Conservation (phyloP, 495 filamentous ascomycete genomes). For the Podospora bellae-mahoneyi region DNA sequence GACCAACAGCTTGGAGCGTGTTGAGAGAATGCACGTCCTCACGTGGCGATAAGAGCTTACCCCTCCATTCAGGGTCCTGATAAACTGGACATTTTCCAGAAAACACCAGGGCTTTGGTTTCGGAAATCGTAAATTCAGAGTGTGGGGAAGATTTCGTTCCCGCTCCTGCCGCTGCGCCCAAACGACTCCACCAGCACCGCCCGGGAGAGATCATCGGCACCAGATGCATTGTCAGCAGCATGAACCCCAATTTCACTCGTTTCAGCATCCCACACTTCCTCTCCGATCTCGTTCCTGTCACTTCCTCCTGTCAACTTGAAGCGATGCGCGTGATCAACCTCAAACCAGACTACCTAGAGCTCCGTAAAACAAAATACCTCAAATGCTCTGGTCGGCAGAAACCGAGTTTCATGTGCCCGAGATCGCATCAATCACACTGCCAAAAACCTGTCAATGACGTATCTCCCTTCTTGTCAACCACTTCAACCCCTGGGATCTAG, state of each 20-base stretch:
- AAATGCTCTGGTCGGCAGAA: background rate
- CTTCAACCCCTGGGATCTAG: background rate
- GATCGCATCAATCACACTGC: background rate
- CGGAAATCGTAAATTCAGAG: background rate
- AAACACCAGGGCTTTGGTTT: background rate
- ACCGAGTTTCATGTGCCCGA: background rate
- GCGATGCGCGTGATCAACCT: background rate
- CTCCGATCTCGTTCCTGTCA: background rate
- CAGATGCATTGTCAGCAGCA: background rate
- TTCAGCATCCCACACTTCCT: background rate
- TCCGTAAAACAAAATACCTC: background rate
- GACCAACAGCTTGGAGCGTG: background rate
- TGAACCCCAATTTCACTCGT: background rate
- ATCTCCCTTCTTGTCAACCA: background rate
- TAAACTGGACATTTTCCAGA: background rate
- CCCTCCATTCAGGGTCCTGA: background rate
- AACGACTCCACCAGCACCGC: background rate
- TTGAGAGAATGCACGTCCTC: slow-evolving; percentile 14
- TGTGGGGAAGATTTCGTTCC: background rate
- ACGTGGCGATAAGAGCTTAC: slow-evolving; percentile 20
- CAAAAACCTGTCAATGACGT: background rate
- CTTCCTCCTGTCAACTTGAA: background rate
- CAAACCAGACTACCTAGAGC: background rate
- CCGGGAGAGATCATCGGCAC: background rate
- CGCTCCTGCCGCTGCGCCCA: background rate